Base-by-base conservation (phyloP, 2,329 filamentous ascomycete genomes). In the Penicillium hesseltinei region DNA sequence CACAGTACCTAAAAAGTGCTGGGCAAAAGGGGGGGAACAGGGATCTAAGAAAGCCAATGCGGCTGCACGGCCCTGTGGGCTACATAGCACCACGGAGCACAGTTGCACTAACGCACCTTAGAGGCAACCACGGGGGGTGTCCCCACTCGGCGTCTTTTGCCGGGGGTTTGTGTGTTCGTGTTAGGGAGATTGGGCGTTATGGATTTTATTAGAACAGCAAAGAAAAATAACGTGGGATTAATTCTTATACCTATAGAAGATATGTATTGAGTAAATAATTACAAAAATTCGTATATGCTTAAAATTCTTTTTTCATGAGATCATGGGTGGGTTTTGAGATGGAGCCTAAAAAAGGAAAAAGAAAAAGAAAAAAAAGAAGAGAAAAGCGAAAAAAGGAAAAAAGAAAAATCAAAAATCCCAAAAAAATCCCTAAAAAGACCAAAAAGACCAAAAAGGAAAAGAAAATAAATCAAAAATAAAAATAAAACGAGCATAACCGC, bases 81-180 rank as follows among this genome's bases (percentile, higher is more conserved):
- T 60, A 63, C 15, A 44, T 27, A 43, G 40, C 40, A 43, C 40
- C 64, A 65, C 61, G 62, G 62, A 64, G 61, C 62, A 61, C 59
- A 65, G 62, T 61, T 59, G 50, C 61, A 66, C 64, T 66, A 66
- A 58, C 51, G 59, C 49, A 58, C 56, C 57, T 63, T 61, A 58
- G 58, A 51, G 54, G 59, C 56, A 51, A 60, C 62, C 64, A 66
- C 64, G 64, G 64, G 64, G 53, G 64, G 48, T 42, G 44, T 35
- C 63, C 56, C 62, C 63, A 63, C 60, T 63, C 57, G 62, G 60
- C 54, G 52, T 38, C 52, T 35, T 58, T 58, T 63, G 51, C 62
- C 56, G 60, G 58, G 57, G 59, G 57, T 55, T 62, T 51, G 57
- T 58, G 57, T 57, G 48, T 49, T 57, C 39, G 39, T 45, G 45